Percentiles rank a stretch among this genome's conserved stretches.
Evolutionary conservation across 176 grass and related monocot genomes (phyloP).

Genomic region (Musa beccarii): DNA sequence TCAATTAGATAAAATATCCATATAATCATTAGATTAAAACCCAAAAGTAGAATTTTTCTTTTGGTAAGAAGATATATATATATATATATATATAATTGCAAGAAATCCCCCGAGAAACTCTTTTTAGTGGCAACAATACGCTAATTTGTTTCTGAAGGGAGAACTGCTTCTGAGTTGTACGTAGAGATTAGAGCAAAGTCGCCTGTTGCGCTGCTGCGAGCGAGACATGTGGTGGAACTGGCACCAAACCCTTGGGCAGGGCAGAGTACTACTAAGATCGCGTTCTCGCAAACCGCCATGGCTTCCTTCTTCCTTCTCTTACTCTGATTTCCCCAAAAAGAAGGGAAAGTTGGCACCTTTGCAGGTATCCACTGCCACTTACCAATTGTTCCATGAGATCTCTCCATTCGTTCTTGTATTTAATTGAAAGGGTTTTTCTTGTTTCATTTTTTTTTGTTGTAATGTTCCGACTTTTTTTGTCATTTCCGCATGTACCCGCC

Average conservation of each 20-base stretch:
- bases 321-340: conserved; percentile 21
- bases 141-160: no score
- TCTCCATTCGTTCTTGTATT: not conserved
- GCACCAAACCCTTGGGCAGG: conserved; percentile 12
- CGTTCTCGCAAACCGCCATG: conserved; percentile 10
- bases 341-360: conserved; percentile 45
- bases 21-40: no score
- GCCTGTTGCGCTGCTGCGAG: not conserved
- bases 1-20: no score
- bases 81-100: no score
- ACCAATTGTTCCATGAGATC: not conserved
- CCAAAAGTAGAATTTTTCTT: no score
- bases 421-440: not conserved
- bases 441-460: not conserved
- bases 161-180: no score
- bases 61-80: no score
- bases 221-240: conserved; percentile 28
- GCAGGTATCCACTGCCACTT: conserved; percentile 21
- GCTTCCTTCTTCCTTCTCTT: conserved; percentile 13
- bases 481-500: not conserved
- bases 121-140: no score
- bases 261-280: conserved; percentile 4
- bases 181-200: not conserved
- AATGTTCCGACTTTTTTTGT: not conserved
- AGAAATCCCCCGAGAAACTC: no score